Conservation (phyloP, 352 stramenopile genomes). For the Globisporangium paddicum region DNA sequence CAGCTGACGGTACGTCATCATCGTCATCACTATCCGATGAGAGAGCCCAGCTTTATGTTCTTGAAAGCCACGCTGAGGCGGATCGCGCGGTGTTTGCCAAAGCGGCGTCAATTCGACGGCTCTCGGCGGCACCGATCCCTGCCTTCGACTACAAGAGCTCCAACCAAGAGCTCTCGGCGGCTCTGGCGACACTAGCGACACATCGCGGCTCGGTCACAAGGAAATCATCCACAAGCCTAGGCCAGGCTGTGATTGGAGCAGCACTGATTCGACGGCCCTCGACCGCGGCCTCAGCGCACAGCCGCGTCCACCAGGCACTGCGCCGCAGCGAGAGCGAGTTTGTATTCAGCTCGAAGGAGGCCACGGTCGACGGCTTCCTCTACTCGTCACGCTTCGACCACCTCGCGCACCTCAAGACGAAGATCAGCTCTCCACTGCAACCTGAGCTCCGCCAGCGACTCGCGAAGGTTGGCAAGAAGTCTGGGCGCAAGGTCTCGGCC, state of each 20-base stretch:
- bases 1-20: not conserved
- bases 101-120: slow-evolving; percentile 28
- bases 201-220: not conserved
- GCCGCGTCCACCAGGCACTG: slow-evolving; percentile 54
- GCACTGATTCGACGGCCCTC: slow-evolving; percentile 22
- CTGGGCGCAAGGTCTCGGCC: not conserved
- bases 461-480: slow-evolving; percentile 9
- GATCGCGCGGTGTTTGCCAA: slow-evolving; percentile 35
- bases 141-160: not conserved
- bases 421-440: slow-evolving; percentile 12
- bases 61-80: slow-evolving; percentile 20
- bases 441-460: slow-evolving; percentile 6
- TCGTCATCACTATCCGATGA: not conserved
- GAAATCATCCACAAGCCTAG: not conserved
- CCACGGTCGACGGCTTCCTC: slow-evolving; percentile 38
- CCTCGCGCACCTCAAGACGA: slow-evolving; percentile 22
- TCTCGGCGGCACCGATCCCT: slow-evolving; percentile 8
- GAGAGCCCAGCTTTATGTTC: not conserved
- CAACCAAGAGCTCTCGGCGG: slow-evolving; percentile 7
- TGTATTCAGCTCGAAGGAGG: slow-evolving; percentile 41
- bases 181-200: not conserved
- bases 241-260: not conserved
- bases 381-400: slow-evolving; percentile 54
- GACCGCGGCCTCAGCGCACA: slow-evolving; percentile 44
- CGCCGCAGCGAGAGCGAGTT: slow-evolving; percentile 51